A percentile compares a stretch with the other conserved stretches of the same genome.
Evolutionary conservation across 176 grass and related monocot species (phyloP).

Genomic region (Zizania latifolia): DNA sequence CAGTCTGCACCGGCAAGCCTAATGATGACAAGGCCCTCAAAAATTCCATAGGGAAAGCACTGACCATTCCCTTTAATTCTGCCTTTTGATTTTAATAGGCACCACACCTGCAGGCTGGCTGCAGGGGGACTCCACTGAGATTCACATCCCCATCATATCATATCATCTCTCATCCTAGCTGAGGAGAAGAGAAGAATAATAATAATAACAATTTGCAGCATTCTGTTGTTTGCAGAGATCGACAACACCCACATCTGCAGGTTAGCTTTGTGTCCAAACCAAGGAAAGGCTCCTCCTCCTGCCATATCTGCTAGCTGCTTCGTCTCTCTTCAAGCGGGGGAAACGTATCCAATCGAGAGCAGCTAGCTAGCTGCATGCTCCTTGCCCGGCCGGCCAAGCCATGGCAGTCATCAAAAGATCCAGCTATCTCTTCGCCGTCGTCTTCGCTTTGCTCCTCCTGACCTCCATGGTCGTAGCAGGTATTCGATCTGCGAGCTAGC

Average conservation of each 20-base stretch:
- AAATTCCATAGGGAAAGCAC: slow-evolving; percentile 50
- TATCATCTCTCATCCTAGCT: not conserved
- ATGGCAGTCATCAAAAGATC: slow-evolving; percentile 31
- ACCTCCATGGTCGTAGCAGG: slow-evolving; percentile 38
- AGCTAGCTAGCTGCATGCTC: slow-evolving; percentile 5
- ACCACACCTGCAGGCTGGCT: not conserved
- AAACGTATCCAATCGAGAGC: not conserved
- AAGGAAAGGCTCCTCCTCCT: slow-evolving; percentile 43
- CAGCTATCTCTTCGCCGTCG: slow-evolving; percentile 12
- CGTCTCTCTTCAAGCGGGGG: slow-evolving; percentile 32
- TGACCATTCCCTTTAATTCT: slow-evolving; percentile 28
- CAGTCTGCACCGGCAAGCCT: slow-evolving; percentile 41
- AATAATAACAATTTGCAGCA: not conserved
- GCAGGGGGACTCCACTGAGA: slow-evolving; percentile 50
- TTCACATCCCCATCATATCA: slow-evolving; percentile 39
- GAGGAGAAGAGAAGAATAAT: not conserved
- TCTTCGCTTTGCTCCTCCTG: slow-evolving; percentile 36
- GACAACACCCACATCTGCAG: slow-evolving; percentile 43
- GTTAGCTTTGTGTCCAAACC: slow-evolving; percentile 63
- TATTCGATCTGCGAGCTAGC: not conserved
- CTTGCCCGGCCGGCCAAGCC: not conserved
- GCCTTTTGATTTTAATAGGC: slow-evolving; percentile 31
- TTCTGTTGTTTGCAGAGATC: slow-evolving; percentile 29
- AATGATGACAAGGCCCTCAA: slow-evolving; percentile 50
- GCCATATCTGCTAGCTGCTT: slow-evolving; percentile 5